These are phyloP conservation scores for Senna tora DNA, from an alignment of 306 rosid species.

Conservation along the genomic window DNA sequence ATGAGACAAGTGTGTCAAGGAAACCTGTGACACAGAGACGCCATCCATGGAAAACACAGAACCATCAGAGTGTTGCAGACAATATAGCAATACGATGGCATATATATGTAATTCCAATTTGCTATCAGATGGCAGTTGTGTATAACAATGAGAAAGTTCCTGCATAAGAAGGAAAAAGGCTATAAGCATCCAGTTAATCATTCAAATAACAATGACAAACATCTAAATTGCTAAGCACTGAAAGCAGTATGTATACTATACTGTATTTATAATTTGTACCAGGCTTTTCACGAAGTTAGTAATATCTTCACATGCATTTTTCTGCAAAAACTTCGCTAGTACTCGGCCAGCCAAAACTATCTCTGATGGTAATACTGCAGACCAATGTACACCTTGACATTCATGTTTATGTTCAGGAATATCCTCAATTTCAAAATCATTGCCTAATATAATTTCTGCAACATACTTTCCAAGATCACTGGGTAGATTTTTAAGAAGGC, in stretches of 20 bases:
- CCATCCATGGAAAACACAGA: slow-evolving; percentile 54
- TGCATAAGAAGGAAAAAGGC: slow-evolving; percentile 48
- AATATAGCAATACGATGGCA: slow-evolving; percentile 58
- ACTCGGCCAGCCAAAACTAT: slow-evolving; percentile 88
- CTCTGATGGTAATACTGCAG: slow-evolving; percentile 76
- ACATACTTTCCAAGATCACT: slow-evolving; percentile 53
- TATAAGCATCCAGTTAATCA: slow-evolving; percentile 38
- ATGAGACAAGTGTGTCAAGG: slow-evolving; percentile 28
- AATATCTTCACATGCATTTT: slow-evolving; percentile 43
- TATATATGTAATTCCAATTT: slow-evolving; percentile 84
- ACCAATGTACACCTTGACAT: slow-evolving; percentile 81
- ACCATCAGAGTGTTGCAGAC: slow-evolving; percentile 57
- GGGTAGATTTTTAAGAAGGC: slow-evolving; percentile 49
- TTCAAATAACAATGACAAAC: slow-evolving; percentile 26
- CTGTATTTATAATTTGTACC: slow-evolving; percentile 50
- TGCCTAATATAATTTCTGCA: slow-evolving; percentile 45
- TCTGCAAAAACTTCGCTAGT: slow-evolving; percentile 50
- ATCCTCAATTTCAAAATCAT: slow-evolving; percentile 47
- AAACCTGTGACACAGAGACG: slow-evolving; percentile 66
- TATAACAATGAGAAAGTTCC: slow-evolving; percentile 79
- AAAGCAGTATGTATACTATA: slow-evolving; percentile 36
- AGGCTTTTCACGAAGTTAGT: slow-evolving; percentile 46
- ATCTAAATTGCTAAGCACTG: slow-evolving; percentile 30
- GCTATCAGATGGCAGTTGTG: slow-evolving; percentile 55
- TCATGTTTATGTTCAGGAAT: slow-evolving; percentile 80